Evolutionary conservation across 2,329 filamentous ascomycete genomes (phyloP).

Genomic region (Apiospora kogelbergensis): DNA sequence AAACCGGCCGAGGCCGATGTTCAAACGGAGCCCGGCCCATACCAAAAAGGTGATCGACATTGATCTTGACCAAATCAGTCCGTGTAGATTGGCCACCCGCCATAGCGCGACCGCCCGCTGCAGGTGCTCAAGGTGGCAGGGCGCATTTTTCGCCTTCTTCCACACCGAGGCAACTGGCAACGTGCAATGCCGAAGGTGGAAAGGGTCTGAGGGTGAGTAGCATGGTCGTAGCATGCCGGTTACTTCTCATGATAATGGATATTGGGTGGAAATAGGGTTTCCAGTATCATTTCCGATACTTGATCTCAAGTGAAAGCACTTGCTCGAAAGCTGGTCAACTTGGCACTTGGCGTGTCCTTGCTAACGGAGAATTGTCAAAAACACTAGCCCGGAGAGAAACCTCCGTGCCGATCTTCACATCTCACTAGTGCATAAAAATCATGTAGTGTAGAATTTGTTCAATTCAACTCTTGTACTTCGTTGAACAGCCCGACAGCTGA

Average conservation of each 20-base stretch:
- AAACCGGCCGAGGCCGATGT: conserved; percentile 5
- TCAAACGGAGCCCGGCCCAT: background rate
- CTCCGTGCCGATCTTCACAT: background rate
- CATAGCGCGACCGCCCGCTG: background rate
- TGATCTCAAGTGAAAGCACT: background rate
- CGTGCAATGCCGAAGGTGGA: background rate
- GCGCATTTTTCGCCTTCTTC: background rate
- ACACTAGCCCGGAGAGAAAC: background rate
- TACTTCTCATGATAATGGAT: background rate
- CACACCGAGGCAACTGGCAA: background rate
- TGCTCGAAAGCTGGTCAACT: background rate
- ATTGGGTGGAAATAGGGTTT: background rate
- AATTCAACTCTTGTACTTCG: background rate
- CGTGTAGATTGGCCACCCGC: background rate
- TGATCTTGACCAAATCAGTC: background rate
- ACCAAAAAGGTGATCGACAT: background rate
- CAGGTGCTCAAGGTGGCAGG: too few relatives aligned
- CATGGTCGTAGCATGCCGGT: background rate
- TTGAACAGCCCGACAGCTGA: background rate
- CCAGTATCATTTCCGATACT: background rate
- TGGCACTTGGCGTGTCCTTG: background rate
- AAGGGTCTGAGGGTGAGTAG: too few relatives aligned
- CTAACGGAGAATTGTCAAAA: background rate
- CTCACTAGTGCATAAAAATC: too few relatives aligned
- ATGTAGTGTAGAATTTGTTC: background rate